Base-by-base conservation (phyloP, 78 protist genomes). In the Polysphondylium violaceum region DNA sequence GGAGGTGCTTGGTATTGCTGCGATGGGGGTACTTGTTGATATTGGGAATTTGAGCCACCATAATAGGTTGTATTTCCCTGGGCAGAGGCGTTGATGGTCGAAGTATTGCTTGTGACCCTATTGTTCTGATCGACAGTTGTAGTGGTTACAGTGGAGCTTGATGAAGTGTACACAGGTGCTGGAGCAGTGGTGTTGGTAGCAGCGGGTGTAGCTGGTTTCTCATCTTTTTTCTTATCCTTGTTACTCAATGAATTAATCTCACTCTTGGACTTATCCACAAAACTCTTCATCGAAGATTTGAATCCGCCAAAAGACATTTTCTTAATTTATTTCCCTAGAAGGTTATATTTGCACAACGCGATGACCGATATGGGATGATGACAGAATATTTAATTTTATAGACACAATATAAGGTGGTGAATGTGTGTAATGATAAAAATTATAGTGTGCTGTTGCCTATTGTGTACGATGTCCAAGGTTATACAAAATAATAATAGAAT, bases 111-210 rank as follows among this genome's bases (percentile, higher is more conserved):
- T n/a, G n/a, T n/a, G n/a, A n/a, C n/a, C n/a, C n/a, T 17, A 44
- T 71, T 71, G 76, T 33, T 58, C 74, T 60, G 53, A 36, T 25
- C 23, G 86, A n/a, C 12, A 9, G 55, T 38, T 74, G 83, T 74
- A 2, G 65, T 38, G 17, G 69, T 31, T 59, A 43, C 40, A 58
- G 83, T 58, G 25, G 83, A 2, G 53, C 7, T 31, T 58, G 83
- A 55, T 31, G 50, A 21, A 56, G 58, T 23, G 53, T 27, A 14
- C 25, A 23, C 53, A 41, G 16, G 6, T 71, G 76, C 43, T 44
- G 76, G 76, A 16, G 27, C 31, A 27, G 65, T 71, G 64, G 76
- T 71, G 59, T 53, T 71, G 38, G 35, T 50, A 47, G 35, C 2
- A 2, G 29, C 51, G 14, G 71, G 38, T 44, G 87, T 33, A 23